Evolutionary conservation across 192 early-diverging fungal species (phyloP).

Genomic region (Backusella liffmaniae): DNA sequence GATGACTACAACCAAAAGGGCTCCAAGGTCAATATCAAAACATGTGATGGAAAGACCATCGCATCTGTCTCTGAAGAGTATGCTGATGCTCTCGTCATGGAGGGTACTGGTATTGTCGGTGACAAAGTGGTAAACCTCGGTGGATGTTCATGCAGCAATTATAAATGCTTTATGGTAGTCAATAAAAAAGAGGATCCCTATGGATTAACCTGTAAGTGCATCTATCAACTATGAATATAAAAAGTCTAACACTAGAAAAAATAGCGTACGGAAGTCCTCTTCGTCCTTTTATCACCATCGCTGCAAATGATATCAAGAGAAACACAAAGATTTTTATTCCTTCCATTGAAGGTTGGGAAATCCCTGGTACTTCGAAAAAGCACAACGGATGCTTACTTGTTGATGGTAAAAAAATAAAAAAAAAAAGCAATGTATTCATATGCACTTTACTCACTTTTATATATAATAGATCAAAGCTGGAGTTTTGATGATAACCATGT

Average conservation of each 20-base stretch:
- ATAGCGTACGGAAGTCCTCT: constrained; percentile 28
- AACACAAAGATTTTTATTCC: constrained; percentile 37
- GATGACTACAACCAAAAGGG: constrained; percentile 16
- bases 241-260: too few species aligned
- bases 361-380: constrained; percentile 25
- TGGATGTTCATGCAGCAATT: constrained; percentile 31
- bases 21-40: constrained; percentile 25
- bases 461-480: constrained; percentile 32
- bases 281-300: constrained; percentile 36
- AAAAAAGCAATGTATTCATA: background rate
- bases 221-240: background rate
- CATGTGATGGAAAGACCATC: constrained; percentile 30
- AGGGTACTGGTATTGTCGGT: constrained; percentile 34
- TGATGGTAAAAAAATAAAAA: constrained; percentile 18
- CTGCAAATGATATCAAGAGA: constrained; percentile 34
- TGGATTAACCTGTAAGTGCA: constrained; percentile 26
- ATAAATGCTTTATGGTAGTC: constrained; percentile 36
- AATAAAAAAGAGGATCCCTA: constrained; percentile 31
- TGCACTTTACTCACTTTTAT: background rate
- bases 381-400: constrained; percentile 40
- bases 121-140: constrained; percentile 36
- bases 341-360: constrained; percentile 27
- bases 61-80: constrained; percentile 24
- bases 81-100: constrained; percentile 36
- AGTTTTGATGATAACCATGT: constrained; percentile 33